These are phyloP conservation scores for Ailanthus altissimus DNA, from an alignment of 345 rosid species.

Conservation along the genomic window DNA sequence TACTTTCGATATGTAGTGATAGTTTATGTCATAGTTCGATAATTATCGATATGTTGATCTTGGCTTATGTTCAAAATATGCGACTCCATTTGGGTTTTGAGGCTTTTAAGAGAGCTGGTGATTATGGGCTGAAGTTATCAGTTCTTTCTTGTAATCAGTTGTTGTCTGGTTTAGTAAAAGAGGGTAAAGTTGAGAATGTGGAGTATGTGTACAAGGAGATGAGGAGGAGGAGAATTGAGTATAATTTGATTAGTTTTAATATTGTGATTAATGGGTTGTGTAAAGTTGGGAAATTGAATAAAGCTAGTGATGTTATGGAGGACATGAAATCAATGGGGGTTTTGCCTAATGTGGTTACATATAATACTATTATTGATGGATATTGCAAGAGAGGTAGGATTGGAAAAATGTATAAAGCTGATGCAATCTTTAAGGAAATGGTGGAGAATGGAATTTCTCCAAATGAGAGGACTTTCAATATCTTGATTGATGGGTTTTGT, in stretches of 20 bases:
- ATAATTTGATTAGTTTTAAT: slow-evolving; percentile 51
- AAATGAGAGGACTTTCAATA: slow-evolving; percentile 43
- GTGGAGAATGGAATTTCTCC: background rate
- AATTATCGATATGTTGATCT: slow-evolving; percentile 64
- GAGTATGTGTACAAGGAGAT: slow-evolving; percentile 68
- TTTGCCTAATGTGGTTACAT: background rate
- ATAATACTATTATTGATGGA: background rate
- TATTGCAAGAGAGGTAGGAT: background rate
- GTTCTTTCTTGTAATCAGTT: slow-evolving; percentile 67
- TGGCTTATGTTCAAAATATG: slow-evolving; percentile 53
- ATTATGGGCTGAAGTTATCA: slow-evolving; percentile 69
- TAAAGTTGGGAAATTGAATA: slow-evolving; percentile 51
- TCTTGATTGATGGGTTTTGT: slow-evolving; percentile 77
- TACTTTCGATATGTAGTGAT: slow-evolving; percentile 50
- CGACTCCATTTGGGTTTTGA: slow-evolving; percentile 51
- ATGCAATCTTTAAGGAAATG: slow-evolving; percentile 41
- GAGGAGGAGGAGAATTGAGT: slow-evolving; percentile 59
- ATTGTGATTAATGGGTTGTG: slow-evolving; percentile 64
- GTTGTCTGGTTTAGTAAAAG: slow-evolving; percentile 64
- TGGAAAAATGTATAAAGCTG: slow-evolving; percentile 19
- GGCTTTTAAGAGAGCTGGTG: slow-evolving; percentile 77
- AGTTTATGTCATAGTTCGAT: slow-evolving; percentile 56
- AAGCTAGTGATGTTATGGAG: background rate
- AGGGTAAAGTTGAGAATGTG: slow-evolving; percentile 41
- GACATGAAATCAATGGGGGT: background rate